A percentile compares a stretch with the other conserved stretches of the same genome.
Conservation (phyloP, 176 grass and related monocot species). For the Cenchrus fungigraminus region DNA sequence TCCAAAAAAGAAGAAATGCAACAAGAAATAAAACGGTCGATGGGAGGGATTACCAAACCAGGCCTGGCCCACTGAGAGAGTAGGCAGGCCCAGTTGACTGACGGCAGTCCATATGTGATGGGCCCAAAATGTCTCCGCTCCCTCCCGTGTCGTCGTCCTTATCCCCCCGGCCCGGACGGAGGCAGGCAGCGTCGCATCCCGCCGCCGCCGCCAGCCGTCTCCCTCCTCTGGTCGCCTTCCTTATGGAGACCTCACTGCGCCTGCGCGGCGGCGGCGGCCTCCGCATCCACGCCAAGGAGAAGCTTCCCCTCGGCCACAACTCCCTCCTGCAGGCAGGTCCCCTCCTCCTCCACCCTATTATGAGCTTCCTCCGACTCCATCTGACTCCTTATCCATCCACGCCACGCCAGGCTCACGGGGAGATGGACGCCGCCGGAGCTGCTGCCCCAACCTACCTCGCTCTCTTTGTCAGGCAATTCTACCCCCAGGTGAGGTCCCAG, state of each 20-base stretch:
- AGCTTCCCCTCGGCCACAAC: constrained; percentile 60
- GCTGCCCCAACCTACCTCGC: constrained; percentile 60
- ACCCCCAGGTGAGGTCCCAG: constrained; percentile 52
- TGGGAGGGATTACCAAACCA: no score
- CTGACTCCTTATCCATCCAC: background rate
- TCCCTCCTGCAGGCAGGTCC: constrained; percentile 60
- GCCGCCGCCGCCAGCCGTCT: background rate
- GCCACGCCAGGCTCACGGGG: constrained; percentile 67
- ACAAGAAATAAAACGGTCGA: no score
- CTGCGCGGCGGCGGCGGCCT: constrained; percentile 59
- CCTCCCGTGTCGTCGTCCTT: no score
- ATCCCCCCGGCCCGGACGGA: no score
- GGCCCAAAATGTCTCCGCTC: no score
- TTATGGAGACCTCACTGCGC: constrained; percentile 89
- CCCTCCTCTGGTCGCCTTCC: background rate
- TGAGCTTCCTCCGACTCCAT: background rate
- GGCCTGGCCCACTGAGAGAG: no score
- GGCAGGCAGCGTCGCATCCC: no score
- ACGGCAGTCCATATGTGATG: no score
- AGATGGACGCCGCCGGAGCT: constrained; percentile 53
- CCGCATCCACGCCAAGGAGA: constrained; percentile 90
- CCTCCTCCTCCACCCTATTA: background rate
- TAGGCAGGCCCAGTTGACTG: no score
- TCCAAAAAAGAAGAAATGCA: no score
- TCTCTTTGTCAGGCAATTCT: constrained; percentile 65